Evolutionary conservation across 768 basidiomycete species (phyloP).

Genomic region (Boletus pseudopeckii): DNA sequence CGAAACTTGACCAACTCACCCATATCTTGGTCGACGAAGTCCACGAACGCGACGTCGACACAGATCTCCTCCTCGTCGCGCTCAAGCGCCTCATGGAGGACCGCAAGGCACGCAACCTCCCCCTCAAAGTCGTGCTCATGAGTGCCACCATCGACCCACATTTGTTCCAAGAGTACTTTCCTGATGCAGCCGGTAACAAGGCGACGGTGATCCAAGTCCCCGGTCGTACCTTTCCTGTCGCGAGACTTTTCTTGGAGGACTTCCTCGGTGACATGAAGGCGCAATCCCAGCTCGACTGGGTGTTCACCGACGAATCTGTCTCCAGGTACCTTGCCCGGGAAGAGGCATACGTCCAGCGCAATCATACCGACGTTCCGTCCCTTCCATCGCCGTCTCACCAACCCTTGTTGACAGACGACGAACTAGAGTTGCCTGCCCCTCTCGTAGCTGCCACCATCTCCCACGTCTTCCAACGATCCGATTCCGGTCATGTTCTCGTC

Average conservation of each 20-base stretch:
- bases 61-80: constrained; percentile 84
- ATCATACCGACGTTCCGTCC: not conserved
- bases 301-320: constrained; percentile 68
- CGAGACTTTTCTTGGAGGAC: constrained; percentile 77
- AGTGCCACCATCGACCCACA: constrained; percentile 92
- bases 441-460: constrained; percentile 79
- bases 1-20: constrained; percentile 69
- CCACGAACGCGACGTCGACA: constrained; percentile 93
- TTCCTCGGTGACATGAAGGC: constrained; percentile 51
- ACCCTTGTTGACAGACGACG: constrained; percentile 37
- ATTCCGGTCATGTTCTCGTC: constrained; percentile 84
- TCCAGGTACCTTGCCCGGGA: constrained; percentile 71
- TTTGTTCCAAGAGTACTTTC: constrained; percentile 87
- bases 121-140: constrained; percentile 89
- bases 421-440: constrained; percentile 75
- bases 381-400: constrained; percentile 6
- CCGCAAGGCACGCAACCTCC: constrained; percentile 62
- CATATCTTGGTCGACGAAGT: constrained; percentile 95
- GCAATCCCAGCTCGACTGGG: constrained; percentile 49
- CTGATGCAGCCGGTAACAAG: constrained; percentile 51
- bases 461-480: constrained; percentile 67
- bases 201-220: constrained; percentile 78
- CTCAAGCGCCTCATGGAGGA: constrained; percentile 79
- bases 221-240: constrained; percentile 90
- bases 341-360: constrained; percentile 18